These are phyloP conservation scores for Pythium aphanidermatum DNA, from an alignment of 352 stramenopile species.

Conservation along the genomic window DNA sequence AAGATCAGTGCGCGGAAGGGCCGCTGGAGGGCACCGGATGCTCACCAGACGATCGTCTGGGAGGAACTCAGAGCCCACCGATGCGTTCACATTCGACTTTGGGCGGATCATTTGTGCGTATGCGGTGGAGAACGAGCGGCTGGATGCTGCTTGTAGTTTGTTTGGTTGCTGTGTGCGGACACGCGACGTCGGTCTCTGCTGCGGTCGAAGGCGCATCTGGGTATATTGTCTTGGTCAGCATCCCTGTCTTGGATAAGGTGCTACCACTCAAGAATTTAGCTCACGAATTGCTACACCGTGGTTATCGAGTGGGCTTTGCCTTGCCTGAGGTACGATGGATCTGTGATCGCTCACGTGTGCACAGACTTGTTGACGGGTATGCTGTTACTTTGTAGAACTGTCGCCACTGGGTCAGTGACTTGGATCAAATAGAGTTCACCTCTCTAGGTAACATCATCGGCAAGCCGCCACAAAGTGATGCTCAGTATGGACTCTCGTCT, in stretches of 20 bases:
- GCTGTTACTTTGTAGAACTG: conserved; percentile 35
- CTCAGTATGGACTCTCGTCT: conserved; percentile 27
- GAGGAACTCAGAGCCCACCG: background rate
- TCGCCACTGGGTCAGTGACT: conserved; percentile 68
- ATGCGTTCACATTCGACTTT: too few relatives aligned
- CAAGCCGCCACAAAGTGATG: conserved; percentile 24
- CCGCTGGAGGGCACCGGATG: too few relatives aligned
- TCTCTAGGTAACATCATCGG: conserved; percentile 57
- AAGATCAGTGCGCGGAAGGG: too few relatives aligned
- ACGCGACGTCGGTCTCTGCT: conserved; percentile 1
- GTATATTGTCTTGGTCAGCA: conserved; percentile 80
- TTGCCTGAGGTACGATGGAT: conserved; percentile 47
- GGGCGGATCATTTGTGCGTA: background rate
- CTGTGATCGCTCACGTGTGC: background rate
- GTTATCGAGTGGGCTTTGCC: conserved; percentile 72
- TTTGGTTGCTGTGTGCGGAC: conserved; percentile 5
- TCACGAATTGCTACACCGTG: conserved; percentile 62
- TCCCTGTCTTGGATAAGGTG: conserved; percentile 80
- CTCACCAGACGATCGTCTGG: too few relatives aligned
- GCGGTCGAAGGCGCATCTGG: conserved; percentile 18
- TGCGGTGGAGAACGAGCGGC: conserved; percentile 7
- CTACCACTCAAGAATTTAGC: conserved; percentile 75
- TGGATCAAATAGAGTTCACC: conserved; percentile 76
- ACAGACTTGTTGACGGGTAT: background rate
- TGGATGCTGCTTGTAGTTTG: conserved; percentile 8